Evolutionary conservation across 805 yeast species (phyloP).

Genomic region (Candida ponderosae): DNA sequence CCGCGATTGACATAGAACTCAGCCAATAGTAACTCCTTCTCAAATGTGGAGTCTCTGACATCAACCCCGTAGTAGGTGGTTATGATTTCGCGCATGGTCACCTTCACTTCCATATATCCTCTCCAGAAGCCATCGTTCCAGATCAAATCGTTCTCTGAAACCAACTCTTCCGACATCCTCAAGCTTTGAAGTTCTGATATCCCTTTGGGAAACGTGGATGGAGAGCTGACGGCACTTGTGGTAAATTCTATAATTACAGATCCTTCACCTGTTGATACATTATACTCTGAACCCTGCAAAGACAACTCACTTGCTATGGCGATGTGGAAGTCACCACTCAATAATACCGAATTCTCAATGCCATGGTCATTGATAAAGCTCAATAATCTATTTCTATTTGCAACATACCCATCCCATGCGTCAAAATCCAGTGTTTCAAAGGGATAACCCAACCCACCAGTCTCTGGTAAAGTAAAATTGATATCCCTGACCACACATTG

Average conservation of each 20-base stretch:
- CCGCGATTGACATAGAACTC: slow-evolving; percentile 5
- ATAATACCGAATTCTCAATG: slow-evolving; percentile 10
- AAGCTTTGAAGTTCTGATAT: background rate
- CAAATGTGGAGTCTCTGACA: slow-evolving; percentile 1
- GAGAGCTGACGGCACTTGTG: slow-evolving; percentile 17
- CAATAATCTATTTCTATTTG: slow-evolving; percentile 15
- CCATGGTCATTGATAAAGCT: slow-evolving; percentile 8
- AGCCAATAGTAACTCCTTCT: slow-evolving; percentile 2
- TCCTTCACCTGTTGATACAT: slow-evolving; percentile 15
- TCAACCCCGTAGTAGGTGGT: slow-evolving; percentile 7
- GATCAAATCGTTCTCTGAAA: slow-evolving; percentile 3
- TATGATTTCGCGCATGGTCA: background rate
- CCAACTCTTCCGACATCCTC: slow-evolving; percentile 4
- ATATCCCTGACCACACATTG: slow-evolving; percentile 9
- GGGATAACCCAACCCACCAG: slow-evolving; percentile 13
- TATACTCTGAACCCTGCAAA: slow-evolving; percentile 6
- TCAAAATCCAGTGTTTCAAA: slow-evolving; percentile 15
- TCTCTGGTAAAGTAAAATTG: slow-evolving; percentile 5
- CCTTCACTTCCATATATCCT: slow-evolving; percentile 5
- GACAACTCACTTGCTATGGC: slow-evolving; percentile 16
- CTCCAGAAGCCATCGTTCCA: slow-evolving; percentile 11
- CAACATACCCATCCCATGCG: slow-evolving; percentile 19
- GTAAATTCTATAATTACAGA: slow-evolving; percentile 18
- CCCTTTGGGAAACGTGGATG: slow-evolving; percentile 13
- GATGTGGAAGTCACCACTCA: slow-evolving; percentile 20